Evolutionary conservation across 2,329 filamentous ascomycete genomes (phyloP).

Genomic region (Alternaria alternata): DNA sequence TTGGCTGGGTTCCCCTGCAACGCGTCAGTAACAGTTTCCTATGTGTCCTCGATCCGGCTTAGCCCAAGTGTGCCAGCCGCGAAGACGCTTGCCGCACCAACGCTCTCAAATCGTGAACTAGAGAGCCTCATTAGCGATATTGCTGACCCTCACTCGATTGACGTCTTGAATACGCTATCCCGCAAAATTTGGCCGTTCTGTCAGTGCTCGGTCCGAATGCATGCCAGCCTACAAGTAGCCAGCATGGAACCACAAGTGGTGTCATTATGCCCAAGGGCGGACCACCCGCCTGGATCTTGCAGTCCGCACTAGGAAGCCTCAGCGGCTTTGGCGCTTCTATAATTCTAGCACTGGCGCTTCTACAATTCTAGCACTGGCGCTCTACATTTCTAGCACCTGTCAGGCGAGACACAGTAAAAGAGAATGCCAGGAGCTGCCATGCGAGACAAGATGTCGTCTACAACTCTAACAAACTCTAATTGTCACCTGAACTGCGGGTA

Average conservation of each 20-base stretch:
- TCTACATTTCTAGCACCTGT: background rate
- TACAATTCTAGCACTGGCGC: background rate
- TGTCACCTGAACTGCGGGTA: slow-evolving; percentile 2
- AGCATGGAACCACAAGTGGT: slow-evolving; percentile 9
- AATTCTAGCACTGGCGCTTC: background rate
- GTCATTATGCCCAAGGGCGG: slow-evolving; percentile 1
- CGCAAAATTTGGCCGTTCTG: slow-evolving; percentile 5
- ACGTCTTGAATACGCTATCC: slow-evolving; percentile 9
- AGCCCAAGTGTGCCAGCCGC: background rate
- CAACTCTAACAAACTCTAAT: background rate
- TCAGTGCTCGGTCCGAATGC: background rate
- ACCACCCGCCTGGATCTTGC: slow-evolving; percentile 6
- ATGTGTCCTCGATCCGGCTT: background rate
- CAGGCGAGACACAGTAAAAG: background rate
- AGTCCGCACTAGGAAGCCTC: slow-evolving; percentile 4
- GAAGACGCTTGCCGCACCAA: background rate
- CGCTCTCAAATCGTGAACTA: background rate
- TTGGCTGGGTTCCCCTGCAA: slow-evolving; percentile 13
- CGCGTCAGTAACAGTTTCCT: background rate
- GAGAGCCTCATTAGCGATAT: slow-evolving; percentile 10
- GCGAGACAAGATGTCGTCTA: background rate
- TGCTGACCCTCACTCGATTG: background rate
- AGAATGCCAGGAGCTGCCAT: slow-evolving; percentile 1
- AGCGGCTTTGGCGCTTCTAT: slow-evolving; percentile 14
- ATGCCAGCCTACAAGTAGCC: slow-evolving; percentile 1